phyloP scores from a whole-genome alignment of 2,329 filamentous ascomycete species.

The Colletotrichum tropicicola region DNA sequence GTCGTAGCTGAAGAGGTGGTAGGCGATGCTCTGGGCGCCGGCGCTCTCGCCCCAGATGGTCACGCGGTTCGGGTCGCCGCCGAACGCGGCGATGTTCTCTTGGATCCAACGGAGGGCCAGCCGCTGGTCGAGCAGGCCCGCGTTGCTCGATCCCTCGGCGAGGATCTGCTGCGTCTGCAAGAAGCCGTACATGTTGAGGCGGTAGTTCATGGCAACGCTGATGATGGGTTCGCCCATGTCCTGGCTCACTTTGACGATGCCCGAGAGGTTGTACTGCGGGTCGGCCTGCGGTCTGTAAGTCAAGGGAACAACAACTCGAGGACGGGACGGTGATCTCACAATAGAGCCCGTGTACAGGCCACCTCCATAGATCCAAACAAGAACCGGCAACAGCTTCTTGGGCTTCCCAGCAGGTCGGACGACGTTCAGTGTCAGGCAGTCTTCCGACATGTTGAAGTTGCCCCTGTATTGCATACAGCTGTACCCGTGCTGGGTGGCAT shows the following conservation, averaged over 20 bases:
- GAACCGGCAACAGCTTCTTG: conserved; percentile 47
- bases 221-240: conserved; percentile 62
- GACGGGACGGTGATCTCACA: background rate
- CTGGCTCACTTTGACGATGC: conserved; percentile 64
- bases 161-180: conserved; percentile 54
- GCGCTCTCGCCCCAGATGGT: conserved; percentile 59
- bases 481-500: conserved; percentile 51
- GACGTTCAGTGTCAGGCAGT: conserved; percentile 56
- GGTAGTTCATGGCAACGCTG: conserved; percentile 63
- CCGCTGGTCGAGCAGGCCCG: conserved; percentile 60
- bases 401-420: conserved; percentile 47
- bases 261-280: conserved; percentile 70
- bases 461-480: conserved; percentile 57
- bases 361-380: conserved; percentile 68
- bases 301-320: background rate
- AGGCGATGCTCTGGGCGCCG: conserved; percentile 49
- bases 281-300: conserved; percentile 44
- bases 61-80: conserved; percentile 55
- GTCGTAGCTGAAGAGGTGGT: conserved; percentile 63
- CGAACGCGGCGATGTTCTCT: conserved; percentile 62
- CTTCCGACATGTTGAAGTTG: conserved; percentile 54
- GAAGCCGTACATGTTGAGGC: conserved; percentile 63
- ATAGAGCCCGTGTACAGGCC: conserved; percentile 60
- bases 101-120: conserved; percentile 59
- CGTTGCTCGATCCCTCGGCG: conserved; percentile 53